phyloP scores from a whole-genome alignment of 441 rosid species.

The Omphalea diandra region DNA sequence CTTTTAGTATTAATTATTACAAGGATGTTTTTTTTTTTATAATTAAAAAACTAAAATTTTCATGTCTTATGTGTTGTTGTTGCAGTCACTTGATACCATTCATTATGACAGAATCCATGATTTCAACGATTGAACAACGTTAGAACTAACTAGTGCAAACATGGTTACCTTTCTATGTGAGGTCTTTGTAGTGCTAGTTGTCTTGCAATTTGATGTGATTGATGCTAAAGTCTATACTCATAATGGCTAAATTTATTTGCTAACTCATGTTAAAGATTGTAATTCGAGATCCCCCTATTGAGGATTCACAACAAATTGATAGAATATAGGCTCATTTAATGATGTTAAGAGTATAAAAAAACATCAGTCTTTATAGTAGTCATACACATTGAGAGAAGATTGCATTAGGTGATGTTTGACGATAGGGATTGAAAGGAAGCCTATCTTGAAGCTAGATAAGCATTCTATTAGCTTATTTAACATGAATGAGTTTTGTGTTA shows the following conservation, averaged over 20 bases:
- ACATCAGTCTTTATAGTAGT: conserved; percentile 63
- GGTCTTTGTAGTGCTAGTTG: conserved; percentile 86
- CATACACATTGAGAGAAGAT: conserved; percentile 77
- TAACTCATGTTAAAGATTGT: conserved; percentile 68
- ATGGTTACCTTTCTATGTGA: conserved; percentile 77
- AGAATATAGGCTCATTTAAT: conserved; percentile 63
- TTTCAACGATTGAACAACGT: conserved; percentile 60
- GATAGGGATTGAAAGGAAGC: conserved; percentile 79
- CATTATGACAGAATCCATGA: conserved; percentile 49
- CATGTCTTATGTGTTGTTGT: conserved; percentile 2
- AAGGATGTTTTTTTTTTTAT: not conserved
- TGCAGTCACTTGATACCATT: conserved; percentile 71
- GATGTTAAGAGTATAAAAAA: conserved; percentile 64
- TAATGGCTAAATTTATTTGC: conserved; percentile 73
- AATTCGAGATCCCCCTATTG: conserved; percentile 67
- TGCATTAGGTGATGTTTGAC: conserved; percentile 92
- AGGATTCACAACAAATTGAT: conserved; percentile 60
- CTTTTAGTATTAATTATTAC: not conserved
- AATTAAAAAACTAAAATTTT: conserved; percentile 8
- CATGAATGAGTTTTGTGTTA: too few relatives aligned
- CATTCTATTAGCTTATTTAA: too few relatives aligned
- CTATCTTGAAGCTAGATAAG: conserved; percentile 37
- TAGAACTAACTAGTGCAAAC: conserved; percentile 83
- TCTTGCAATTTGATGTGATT: conserved; percentile 71
- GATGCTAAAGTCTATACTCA: conserved; percentile 97